These are phyloP conservation scores for Nitzschia sp. DNA, from an alignment of 108 stramenopile genomes.

Conservation along the genomic window DNA sequence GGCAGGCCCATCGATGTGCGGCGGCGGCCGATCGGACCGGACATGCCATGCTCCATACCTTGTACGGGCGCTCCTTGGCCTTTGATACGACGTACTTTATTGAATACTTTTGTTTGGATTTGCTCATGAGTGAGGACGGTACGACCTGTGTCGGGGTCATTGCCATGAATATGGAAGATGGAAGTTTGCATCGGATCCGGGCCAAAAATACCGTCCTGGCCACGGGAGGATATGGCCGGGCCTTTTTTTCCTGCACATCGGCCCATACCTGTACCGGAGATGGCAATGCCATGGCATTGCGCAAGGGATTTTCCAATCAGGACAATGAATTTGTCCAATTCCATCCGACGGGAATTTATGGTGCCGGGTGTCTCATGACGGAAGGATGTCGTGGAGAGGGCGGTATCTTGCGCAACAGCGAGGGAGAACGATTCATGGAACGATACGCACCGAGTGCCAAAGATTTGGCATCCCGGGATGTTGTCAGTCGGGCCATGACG, in stretches of 20 bases:
- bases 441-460: slow-evolving; percentile 99
- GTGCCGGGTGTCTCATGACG: slow-evolving; percentile 99
- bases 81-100: slow-evolving; percentile 99
- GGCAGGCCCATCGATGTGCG: slow-evolving; percentile 95
- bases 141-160: slow-evolving; percentile 94
- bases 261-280: slow-evolving; percentile 99
- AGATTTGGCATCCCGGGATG: slow-evolving; percentile 97
- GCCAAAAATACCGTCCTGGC: slow-evolving; percentile 98
- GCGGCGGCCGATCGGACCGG: slow-evolving; percentile 99
- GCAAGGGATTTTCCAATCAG: slow-evolving; percentile 75
- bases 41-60: slow-evolving; percentile 99
- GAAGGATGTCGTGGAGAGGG: slow-evolving; percentile 99
- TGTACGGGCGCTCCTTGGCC: slow-evolving; percentile 97
- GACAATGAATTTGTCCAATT: slow-evolving; percentile 99
- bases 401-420: slow-evolving; percentile 94
- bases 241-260: slow-evolving; percentile 98
- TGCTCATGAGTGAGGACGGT: slow-evolving; percentile 90
- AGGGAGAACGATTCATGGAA: slow-evolving; percentile 99
- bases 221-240: slow-evolving; percentile 97
- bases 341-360: slow-evolving; percentile 99
- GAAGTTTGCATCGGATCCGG: slow-evolving; percentile 93
- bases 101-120: slow-evolving; percentile 98
- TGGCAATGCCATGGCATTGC: slow-evolving; percentile 97
- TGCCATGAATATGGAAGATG: slow-evolving; percentile 99
- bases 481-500: slow-evolving; percentile 98